A percentile compares a stretch with the other conserved stretches of the same genome.
These are phyloP conservation scores for Trichoderma polysporum DNA, from an alignment of 2,329 filamentous ascomycete species.

Conservation along the genomic window DNA sequence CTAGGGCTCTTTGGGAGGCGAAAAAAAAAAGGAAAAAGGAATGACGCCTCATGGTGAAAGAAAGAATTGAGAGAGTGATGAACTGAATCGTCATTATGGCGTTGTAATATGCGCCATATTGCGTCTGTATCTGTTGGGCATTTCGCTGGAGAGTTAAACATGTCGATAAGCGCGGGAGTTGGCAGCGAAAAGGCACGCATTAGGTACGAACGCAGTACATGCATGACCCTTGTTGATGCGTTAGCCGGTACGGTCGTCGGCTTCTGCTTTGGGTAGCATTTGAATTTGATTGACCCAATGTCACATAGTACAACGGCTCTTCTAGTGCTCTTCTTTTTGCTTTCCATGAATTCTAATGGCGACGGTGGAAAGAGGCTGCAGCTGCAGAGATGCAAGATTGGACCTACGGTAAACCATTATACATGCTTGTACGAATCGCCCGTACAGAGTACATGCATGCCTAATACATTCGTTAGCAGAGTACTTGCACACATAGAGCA, in stretches of 20 bases:
- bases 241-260: background rate
- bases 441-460: background rate
- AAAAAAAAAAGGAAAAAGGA: background rate
- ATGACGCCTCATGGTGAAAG: background rate
- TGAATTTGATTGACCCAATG: background rate
- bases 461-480: background rate
- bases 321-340: conserved; percentile 10
- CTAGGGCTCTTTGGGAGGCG: background rate
- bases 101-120: background rate
- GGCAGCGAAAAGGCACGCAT: background rate
- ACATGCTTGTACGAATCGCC: background rate
- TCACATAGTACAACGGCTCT: conserved; percentile 2
- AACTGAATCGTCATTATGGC: too few species aligned
- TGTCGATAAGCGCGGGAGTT: background rate
- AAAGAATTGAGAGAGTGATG: background rate
- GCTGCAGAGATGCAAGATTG: background rate
- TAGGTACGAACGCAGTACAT: background rate
- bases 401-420: background rate
- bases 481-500: background rate
- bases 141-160: background rate
- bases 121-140: background rate
- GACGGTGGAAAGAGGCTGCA: background rate
- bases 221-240: conserved; percentile 11
- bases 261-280: conserved; percentile 7
- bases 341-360: background rate